A percentile compares a stretch with the other conserved stretches of the same genome.
Conservation (phyloP, 495 filamentous ascomycete genomes). For the Delitschia confertaspora region DNA sequence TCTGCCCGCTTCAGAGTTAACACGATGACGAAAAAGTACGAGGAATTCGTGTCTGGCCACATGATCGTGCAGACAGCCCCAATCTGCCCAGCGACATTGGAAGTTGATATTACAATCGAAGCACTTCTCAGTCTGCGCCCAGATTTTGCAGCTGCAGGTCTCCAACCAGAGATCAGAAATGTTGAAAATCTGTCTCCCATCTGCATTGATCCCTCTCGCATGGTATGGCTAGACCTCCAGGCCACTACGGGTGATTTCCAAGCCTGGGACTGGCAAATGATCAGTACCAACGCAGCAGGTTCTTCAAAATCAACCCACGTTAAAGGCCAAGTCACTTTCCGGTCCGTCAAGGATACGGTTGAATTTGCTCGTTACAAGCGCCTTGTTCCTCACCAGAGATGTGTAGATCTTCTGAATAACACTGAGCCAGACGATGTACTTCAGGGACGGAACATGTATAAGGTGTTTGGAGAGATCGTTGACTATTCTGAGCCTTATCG, state of each 20-base stretch:
- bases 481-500: conserved; percentile 42
- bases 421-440: conserved; percentile 38
- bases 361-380: conserved; percentile 43
- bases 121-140: conserved; percentile 38
- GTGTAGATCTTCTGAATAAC: conserved; percentile 35
- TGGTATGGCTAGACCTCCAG: conserved; percentile 19
- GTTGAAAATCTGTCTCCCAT: conserved; percentile 39
- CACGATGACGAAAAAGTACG: conserved; percentile 36
- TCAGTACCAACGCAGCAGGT: conserved; percentile 8
- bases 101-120: conserved; percentile 44
- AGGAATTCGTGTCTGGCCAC: conserved; percentile 37
- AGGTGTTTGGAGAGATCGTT: conserved; percentile 40
- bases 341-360: conserved; percentile 28
- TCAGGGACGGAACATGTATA: conserved; percentile 44
- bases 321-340: conserved; percentile 32
- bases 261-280: conserved; percentile 29
- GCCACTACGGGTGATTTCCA: conserved; percentile 25
- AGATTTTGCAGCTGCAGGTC: conserved; percentile 17
- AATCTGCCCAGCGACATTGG: conserved; percentile 41
- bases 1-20: conserved; percentile 43
- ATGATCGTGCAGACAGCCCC: conserved; percentile 41
- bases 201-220: conserved; percentile 36
- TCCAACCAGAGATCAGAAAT: conserved; percentile 35
- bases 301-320: conserved; percentile 21
- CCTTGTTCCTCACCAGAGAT: conserved; percentile 31